phyloP scores from a whole-genome alignment of 2,329 filamentous ascomycete species.

The Hypoxylon sp. region DNA sequence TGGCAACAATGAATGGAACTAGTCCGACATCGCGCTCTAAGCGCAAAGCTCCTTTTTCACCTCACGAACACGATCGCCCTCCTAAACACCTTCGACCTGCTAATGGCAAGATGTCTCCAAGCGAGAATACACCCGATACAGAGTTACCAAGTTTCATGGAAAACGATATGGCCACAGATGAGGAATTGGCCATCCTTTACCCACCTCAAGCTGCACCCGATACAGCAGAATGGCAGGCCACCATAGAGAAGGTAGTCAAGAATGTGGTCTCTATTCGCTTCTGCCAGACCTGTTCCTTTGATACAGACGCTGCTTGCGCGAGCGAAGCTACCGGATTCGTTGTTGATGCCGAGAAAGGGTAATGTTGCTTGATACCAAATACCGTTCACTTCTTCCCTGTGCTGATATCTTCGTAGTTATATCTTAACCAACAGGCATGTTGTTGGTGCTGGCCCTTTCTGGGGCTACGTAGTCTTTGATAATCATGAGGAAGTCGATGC shows the following conservation, averaged over 20 bases:
- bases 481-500: constrained; percentile 98
- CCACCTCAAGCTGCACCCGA: constrained; percentile 62
- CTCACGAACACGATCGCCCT: constrained; percentile 60
- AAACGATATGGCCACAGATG: constrained; percentile 59
- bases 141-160: constrained; percentile 50
- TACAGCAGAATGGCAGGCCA: constrained; percentile 93
- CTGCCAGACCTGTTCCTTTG: constrained; percentile 97
- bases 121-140: constrained; percentile 65
- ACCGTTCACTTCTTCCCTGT: not conserved
- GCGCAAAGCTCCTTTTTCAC: constrained; percentile 66
- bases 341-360: constrained; percentile 90
- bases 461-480: constrained; percentile 98
- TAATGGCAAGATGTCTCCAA: constrained; percentile 66
- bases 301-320: constrained; percentile 93
- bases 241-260: constrained; percentile 92
- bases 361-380: constrained; percentile 5
- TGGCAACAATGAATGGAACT: constrained; percentile 62
- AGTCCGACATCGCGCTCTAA: constrained; percentile 62
- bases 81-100: constrained; percentile 61
- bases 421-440: constrained; percentile 94
- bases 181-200: constrained; percentile 60
- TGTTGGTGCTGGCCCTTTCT: constrained; percentile 94
- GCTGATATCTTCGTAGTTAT: constrained; percentile 64
- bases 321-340: constrained; percentile 98
- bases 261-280: constrained; percentile 99